Evolutionary conservation across 2,329 filamentous ascomycete species (phyloP).

Genomic region (Elsinoe perseae): DNA sequence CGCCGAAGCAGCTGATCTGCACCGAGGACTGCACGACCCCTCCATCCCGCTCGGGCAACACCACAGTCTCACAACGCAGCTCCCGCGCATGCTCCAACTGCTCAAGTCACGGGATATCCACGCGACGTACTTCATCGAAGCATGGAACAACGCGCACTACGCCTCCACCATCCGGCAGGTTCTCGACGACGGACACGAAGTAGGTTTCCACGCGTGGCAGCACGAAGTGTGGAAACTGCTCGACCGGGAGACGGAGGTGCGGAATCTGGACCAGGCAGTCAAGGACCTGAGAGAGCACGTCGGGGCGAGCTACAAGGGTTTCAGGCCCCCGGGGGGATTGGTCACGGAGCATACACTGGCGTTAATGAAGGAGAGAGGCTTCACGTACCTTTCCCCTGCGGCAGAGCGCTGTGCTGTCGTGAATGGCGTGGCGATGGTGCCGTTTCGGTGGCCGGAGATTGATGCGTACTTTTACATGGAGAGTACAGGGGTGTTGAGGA

Average conservation of each 20-base stretch:
- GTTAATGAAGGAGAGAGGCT: slow-evolving; percentile 25
- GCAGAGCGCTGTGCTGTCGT: slow-evolving; percentile 25
- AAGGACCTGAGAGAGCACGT: slow-evolving; percentile 21
- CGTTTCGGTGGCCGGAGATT: slow-evolving; percentile 25
- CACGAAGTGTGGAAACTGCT: slow-evolving; percentile 30
- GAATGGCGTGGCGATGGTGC: slow-evolving; percentile 19
- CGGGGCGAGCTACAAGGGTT: slow-evolving; percentile 24
- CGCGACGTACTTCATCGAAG: slow-evolving; percentile 30
- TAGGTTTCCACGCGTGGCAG: slow-evolving; percentile 30
- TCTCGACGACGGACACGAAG: slow-evolving; percentile 25
- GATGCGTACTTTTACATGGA: slow-evolving; percentile 32
- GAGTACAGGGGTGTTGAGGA: slow-evolving; percentile 24
- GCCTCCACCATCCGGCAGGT: slow-evolving; percentile 22
- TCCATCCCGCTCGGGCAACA: slow-evolving; percentile 25
- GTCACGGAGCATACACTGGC: slow-evolving; percentile 27
- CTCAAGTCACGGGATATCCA: slow-evolving; percentile 24
- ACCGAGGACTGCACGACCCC: slow-evolving; percentile 26
- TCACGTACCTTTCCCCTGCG: slow-evolving; percentile 30
- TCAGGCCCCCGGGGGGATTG: slow-evolving; percentile 28
- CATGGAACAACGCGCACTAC: slow-evolving; percentile 28
- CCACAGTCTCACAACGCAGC: slow-evolving; percentile 24
- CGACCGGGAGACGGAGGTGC: slow-evolving; percentile 20
- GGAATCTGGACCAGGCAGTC: slow-evolving; percentile 27
- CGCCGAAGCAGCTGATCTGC: slow-evolving; percentile 30
- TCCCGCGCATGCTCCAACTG: slow-evolving; percentile 26